These are phyloP conservation scores for Epicoccum nigrum DNA, from an alignment of 2,329 filamentous ascomycete genomes.

Conservation along the genomic window DNA sequence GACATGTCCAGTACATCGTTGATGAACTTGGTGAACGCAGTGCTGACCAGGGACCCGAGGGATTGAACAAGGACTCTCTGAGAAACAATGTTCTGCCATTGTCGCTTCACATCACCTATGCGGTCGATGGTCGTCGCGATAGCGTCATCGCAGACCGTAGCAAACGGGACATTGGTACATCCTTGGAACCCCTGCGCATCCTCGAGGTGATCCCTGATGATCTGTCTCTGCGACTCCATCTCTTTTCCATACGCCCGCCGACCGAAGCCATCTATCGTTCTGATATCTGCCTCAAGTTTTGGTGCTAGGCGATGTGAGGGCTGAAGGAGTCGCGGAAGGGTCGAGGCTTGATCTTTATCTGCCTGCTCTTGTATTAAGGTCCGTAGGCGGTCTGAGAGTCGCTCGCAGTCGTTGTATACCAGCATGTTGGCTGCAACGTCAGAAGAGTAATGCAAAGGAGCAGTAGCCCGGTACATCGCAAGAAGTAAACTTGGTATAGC, in stretches of 20 bases:
- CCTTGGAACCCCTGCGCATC: slow-evolving; percentile 66
- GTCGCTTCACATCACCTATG: slow-evolving; percentile 60
- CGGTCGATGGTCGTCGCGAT: slow-evolving; percentile 64
- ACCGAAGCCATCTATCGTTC: slow-evolving; percentile 63
- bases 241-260: slow-evolving; percentile 67
- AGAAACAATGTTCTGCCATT: slow-evolving; percentile 65
- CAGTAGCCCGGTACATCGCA: slow-evolving; percentile 80
- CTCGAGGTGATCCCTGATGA: slow-evolving; percentile 66
- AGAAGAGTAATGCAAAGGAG: slow-evolving; percentile 73
- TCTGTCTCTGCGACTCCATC: slow-evolving; percentile 69
- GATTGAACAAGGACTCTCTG: slow-evolving; percentile 67
- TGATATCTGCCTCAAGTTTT: slow-evolving; percentile 60
- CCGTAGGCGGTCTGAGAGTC: slow-evolving; percentile 62
- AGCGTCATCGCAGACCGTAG: slow-evolving; percentile 65
- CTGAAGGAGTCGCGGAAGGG: slow-evolving; percentile 36
- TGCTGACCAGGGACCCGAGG: slow-evolving; percentile 63
- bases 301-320: slow-evolving; percentile 52
- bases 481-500: slow-evolving; percentile 73
- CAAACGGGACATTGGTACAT: slow-evolving; percentile 65
- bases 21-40: slow-evolving; percentile 64
- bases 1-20: slow-evolving; percentile 67
- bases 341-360: slow-evolving; percentile 39
- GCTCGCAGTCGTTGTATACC: slow-evolving; percentile 68
- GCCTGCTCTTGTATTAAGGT: slow-evolving; percentile 55
- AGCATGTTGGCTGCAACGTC: slow-evolving; percentile 66